Percentiles rank a stretch among this genome's conserved stretches.
These are phyloP conservation scores for Limtongia smithiae DNA, from an alignment of 805 yeast species.

Conservation along the genomic window DNA sequence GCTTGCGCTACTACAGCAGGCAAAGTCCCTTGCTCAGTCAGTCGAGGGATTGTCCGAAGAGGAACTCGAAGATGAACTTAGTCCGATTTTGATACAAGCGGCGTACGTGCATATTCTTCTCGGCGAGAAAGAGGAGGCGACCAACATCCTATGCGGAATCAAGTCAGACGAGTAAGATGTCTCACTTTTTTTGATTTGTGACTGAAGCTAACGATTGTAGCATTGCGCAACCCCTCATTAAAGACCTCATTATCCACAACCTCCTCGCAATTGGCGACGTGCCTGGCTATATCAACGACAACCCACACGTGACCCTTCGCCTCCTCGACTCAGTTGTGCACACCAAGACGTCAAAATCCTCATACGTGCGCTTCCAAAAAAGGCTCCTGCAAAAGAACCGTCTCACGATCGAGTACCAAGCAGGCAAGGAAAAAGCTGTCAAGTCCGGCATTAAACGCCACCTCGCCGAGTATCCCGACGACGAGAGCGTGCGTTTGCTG, in stretches of 20 bases:
- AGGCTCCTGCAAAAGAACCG: constrained; percentile 14
- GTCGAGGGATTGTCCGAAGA: constrained; percentile 41
- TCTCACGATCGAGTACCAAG: constrained; percentile 16
- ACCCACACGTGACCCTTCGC: constrained; percentile 21
- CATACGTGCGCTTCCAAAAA: constrained; percentile 14
- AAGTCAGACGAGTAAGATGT: constrained; percentile 25
- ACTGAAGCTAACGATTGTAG: not conserved
- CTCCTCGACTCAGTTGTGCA: constrained; percentile 15
- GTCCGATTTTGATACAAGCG: constrained; percentile 57
- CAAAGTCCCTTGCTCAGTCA: constrained; percentile 37
- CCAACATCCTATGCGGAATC: constrained; percentile 39
- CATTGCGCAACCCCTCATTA: constrained; percentile 9
- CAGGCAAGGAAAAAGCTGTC: constrained; percentile 24
- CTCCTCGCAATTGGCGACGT: constrained; percentile 5
- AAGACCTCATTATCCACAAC: constrained; percentile 40
- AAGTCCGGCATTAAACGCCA: constrained; percentile 21
- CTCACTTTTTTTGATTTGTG: not conserved
- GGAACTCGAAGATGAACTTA: constrained; percentile 50
- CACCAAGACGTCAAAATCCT: constrained; percentile 3
- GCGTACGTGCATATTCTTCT: constrained; percentile 49
- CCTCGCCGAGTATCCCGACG: constrained; percentile 21
- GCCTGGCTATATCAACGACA: constrained; percentile 5
- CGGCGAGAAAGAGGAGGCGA: constrained; percentile 42
- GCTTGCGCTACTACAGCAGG: constrained; percentile 45
- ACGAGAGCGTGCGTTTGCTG: constrained; percentile 14